Conservation (phyloP, 192 early-diverging fungal genomes). For the Coemansia sp. region DNA sequence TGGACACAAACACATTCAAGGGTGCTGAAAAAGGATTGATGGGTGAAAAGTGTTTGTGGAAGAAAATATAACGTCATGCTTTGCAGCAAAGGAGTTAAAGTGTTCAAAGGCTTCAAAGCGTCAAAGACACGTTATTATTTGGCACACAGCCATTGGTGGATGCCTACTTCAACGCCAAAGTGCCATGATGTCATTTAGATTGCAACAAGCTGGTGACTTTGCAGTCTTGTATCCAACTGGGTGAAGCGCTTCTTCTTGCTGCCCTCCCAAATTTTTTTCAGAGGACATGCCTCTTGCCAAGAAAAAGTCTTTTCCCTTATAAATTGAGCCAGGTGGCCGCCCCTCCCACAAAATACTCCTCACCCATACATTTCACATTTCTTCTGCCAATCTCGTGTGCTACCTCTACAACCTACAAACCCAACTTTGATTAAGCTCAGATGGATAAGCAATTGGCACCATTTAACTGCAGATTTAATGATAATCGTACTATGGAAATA, state of each 20-base stretch:
- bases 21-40: neutral
- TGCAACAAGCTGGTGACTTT: no score
- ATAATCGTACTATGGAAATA: no score
- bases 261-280: neutral
- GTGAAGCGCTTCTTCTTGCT: no score
- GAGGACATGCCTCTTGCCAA: neutral
- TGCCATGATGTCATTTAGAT: no score
- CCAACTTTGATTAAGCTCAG: no score
- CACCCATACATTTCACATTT: neutral
- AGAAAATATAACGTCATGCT: no score
- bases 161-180: neutral
- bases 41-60: neutral
- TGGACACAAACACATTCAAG: no score
- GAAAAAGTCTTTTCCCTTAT: neutral
- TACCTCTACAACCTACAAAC: no score
- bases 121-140: neutral
- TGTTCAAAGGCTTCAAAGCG: neutral
- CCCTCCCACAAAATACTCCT: neutral
- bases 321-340: neutral
- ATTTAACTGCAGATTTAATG: no score
- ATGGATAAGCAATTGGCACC: no score
- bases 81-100: neutral
- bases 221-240: no score
- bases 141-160: neutral
- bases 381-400: no score